These are phyloP conservation scores for Hypoxylon sp. DNA, from an alignment of 2,329 filamentous ascomycete genomes.

Conservation along the genomic window DNA sequence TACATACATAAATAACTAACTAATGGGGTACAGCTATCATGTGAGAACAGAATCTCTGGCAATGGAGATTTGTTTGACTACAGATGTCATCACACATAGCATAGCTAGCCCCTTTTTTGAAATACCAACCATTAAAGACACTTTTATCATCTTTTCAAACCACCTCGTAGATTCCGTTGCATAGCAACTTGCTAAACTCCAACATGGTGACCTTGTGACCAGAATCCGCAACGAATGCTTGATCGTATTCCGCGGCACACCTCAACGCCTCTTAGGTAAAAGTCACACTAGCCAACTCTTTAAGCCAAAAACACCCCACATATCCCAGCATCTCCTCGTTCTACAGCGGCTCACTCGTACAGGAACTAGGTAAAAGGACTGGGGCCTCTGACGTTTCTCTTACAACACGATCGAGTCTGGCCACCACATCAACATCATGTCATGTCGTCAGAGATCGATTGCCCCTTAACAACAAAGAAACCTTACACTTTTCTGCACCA, in stretches of 20 bases:
- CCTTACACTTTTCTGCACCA: not conserved
- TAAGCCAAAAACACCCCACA: too few species aligned
- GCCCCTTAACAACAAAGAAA: constrained; percentile 6
- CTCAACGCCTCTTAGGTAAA: constrained; percentile 14
- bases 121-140: too few species aligned
- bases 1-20: not conserved
- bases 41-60: too few species aligned
- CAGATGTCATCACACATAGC: too few species aligned
- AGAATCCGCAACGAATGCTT: constrained; percentile 6
- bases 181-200: too few species aligned
- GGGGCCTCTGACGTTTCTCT: constrained; percentile 33
- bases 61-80: too few species aligned
- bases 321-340: not conserved
- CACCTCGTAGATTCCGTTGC: not conserved
- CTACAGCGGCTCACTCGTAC: too few species aligned
- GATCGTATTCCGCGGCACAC: not conserved
- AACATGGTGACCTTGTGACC: constrained; percentile 12
- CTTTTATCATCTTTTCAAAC: too few species aligned
- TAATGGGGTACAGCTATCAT: too few species aligned
- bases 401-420: constrained; percentile 12
- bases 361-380: too few species aligned
- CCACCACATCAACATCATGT: not conserved
- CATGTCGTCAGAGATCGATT: constrained; percentile 30
- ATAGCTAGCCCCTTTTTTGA: too few species aligned
- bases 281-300: constrained; percentile 8